Percentiles rank a stretch among this genome's conserved stretches.
phyloP scores from a whole-genome alignment of 2,329 filamentous ascomycete species.

The Microsporum audouinii region DNA sequence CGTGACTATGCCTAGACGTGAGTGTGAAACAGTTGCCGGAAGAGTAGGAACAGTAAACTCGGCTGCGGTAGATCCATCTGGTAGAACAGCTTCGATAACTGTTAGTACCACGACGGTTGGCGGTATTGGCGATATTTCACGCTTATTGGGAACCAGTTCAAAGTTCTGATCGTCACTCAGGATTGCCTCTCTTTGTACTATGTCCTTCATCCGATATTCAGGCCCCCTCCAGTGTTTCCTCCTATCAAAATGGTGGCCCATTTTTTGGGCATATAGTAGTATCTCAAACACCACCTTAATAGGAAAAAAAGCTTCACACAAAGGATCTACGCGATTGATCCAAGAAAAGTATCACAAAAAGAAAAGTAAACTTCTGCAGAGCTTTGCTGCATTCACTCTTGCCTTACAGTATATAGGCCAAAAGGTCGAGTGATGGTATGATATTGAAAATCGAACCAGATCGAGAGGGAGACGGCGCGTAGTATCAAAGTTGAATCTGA shows the following conservation, averaged over 20 bases:
- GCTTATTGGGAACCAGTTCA: not conserved
- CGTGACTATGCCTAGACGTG: constrained; percentile 16
- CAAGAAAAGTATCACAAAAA: not conserved
- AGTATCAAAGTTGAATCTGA: not conserved
- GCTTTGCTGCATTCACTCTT: constrained; percentile 2
- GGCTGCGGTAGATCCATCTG: constrained; percentile 17
- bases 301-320: not conserved
- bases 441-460: not conserved
- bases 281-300: not conserved
- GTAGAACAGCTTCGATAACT: constrained; percentile 16
- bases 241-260: not conserved
- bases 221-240: not conserved
- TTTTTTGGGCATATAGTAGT: not conserved
- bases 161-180: not conserved
- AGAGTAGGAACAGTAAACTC: constrained; percentile 18
- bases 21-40: constrained; percentile 18
- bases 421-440: not conserved
- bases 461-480: not conserved
- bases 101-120: constrained; percentile 16
- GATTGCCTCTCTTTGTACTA: not conserved
- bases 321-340: not conserved
- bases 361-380: not conserved
- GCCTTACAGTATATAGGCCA: not conserved
- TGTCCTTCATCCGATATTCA: not conserved
- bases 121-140: not conserved